Base-by-base conservation (phyloP, 139 green algal species). In the Nannochloris sp. region DNA sequence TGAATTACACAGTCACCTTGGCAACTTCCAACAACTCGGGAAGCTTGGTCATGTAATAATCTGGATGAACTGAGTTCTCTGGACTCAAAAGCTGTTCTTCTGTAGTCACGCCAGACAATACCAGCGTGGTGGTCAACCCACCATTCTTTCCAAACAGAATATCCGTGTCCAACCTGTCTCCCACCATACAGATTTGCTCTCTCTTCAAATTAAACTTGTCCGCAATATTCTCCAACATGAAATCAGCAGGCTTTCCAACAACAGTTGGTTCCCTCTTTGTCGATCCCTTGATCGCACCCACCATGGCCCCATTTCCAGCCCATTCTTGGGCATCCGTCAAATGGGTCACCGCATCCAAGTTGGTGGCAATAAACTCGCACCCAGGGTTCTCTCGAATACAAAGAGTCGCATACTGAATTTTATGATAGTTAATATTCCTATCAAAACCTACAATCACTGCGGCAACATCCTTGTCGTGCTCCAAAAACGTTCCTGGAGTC, bases 361-460 rank as follows among this genome's bases (percentile, higher is more conserved):
- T 99, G 65, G 93, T 99, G 8, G 90, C 93, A 62, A 99, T 95
- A 84, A 99, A 99, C 31, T 91, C 57, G 85, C 93, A 99, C 56
- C 89, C 91, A 1, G 88, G 87, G 81, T 98, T 98, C 71, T 99
- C 93, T 6, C 89, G 77, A 66, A 99, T 93, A 83, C 93, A 99
- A 33, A 99, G 82, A 26, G 89, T 97, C 9, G 92, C 91, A 58
- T 91, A 93, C 86, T 98, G 91, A 66, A 99, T 94, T 81, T 99
- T 99, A 87, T 97, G 92, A 84, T 99, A 99, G 84, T 98, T 98
- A 80, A 99, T 81, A 82, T 97, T 72, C 43, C 92, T 80, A 85
- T 99, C 93, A 74, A 97, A 97, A 50, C 93, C 93, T 14, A 99
- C 94, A 40, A 98, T 81, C 28, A 99, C 93, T 2, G 93, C 93